Evolutionary conservation across 208 protist genomes (phyloP).

Genomic region (Crithidia sp.): DNA sequence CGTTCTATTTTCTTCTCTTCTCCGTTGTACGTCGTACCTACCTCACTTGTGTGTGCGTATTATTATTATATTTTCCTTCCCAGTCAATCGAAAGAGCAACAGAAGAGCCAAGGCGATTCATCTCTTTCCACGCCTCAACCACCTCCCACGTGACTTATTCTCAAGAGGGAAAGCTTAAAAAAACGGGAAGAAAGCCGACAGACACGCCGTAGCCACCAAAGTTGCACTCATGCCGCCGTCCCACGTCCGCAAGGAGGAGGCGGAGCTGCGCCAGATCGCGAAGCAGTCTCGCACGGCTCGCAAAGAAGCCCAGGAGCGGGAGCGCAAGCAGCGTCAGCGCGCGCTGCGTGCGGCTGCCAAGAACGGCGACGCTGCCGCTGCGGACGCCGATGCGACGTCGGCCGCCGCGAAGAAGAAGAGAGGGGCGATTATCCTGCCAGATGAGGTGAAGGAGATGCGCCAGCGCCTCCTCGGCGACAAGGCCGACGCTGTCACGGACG

Average conservation of each 20-base stretch:
- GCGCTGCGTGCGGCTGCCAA: slow-evolving; percentile 24
- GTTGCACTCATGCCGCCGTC: slow-evolving; percentile 50
- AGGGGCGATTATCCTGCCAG: slow-evolving; percentile 77
- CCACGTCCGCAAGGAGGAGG: slow-evolving; percentile 82
- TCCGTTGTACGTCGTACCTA: too few species aligned
- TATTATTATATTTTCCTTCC: too few species aligned
- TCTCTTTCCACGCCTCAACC: not conserved
- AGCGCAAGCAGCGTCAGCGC: slow-evolving; percentile 50
- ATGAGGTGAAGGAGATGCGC: slow-evolving; percentile 68
- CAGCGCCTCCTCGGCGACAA: slow-evolving; percentile 39
- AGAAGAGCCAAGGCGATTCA: not conserved
- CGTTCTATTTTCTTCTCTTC: too few species aligned
- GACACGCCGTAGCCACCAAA: not conserved
- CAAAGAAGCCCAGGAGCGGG: slow-evolving; percentile 58
- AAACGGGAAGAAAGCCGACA: not conserved
- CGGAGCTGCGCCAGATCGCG: slow-evolving; percentile 80
- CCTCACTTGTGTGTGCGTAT: too few species aligned
- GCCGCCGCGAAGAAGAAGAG: slow-evolving; percentile 33
- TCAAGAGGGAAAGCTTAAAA: not conserved
- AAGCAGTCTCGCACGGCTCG: slow-evolving; percentile 55
- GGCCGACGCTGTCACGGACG: not conserved
- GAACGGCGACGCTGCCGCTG: slow-evolving; percentile 5
- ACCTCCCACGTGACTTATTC: too few species aligned
- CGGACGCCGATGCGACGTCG: not conserved
- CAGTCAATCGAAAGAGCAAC: too few species aligned